These are phyloP conservation scores for Cylindrotheca fusiformis DNA, from an alignment of 108 stramenopile genomes.

Conservation along the genomic window DNA sequence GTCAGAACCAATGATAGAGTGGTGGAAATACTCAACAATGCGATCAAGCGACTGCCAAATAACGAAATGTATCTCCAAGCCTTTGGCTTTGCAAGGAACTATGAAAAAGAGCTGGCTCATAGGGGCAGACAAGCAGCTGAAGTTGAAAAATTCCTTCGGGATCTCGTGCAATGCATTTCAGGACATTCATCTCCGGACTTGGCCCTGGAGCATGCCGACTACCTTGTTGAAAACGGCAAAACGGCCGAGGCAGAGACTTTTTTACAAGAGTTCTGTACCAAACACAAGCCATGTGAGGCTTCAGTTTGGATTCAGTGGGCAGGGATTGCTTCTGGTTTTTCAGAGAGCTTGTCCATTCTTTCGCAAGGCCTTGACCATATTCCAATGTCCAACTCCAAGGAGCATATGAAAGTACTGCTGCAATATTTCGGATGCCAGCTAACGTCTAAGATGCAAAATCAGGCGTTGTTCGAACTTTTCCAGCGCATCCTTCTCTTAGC, in stretches of 20 bases:
- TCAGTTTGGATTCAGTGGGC: constrained; percentile 61
- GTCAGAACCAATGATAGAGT: constrained; percentile 39
- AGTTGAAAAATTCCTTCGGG: constrained; percentile 13
- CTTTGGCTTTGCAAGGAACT: constrained; percentile 31
- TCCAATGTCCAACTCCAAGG: constrained; percentile 40
- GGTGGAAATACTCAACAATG: constrained; percentile 48
- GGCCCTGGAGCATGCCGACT: constrained; percentile 53
- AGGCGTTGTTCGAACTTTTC: constrained; percentile 32
- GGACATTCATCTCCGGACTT: constrained; percentile 39
- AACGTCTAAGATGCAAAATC: constrained; percentile 2
- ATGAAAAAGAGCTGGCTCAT: constrained; percentile 23
- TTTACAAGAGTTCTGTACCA: constrained; percentile 23
- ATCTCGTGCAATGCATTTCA: constrained; percentile 14
- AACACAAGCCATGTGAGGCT: constrained; percentile 11
- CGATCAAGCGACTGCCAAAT: constrained; percentile 48
- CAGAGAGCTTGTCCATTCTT: constrained; percentile 42
- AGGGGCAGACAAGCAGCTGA: not conserved
- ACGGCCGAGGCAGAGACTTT: constrained; percentile 33
- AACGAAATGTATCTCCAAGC: constrained; percentile 71
- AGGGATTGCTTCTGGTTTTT: constrained; percentile 18
- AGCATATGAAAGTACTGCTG: constrained; percentile 44
- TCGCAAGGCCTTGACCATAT: constrained; percentile 42
- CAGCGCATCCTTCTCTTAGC: constrained; percentile 61
- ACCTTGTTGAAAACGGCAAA: constrained; percentile 24
- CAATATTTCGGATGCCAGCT: constrained; percentile 59